Evolutionary conservation across 129 eudicot species (phyloP), one percentile per base, ranked within the genome.

Genomic region (Chrysanthemum makinoi): DNA sequence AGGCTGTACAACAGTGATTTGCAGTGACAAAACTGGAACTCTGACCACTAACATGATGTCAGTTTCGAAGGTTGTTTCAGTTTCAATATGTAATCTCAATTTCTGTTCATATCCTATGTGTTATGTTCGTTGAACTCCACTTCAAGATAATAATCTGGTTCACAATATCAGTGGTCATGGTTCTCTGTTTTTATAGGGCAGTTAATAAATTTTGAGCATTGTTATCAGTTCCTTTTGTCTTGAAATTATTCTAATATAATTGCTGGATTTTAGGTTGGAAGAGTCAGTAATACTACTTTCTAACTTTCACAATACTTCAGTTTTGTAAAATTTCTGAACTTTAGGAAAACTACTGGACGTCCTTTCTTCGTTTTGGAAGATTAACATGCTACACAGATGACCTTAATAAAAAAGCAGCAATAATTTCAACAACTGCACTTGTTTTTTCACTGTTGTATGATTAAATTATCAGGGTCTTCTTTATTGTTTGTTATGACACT

Each of bases 1-100:
- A 57, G 99, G 99, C 73, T 95, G 99, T 78, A 95, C 99, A 54
- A 95, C 99, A 43, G 99, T 95, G 62, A 95, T 95, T 43, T 95
- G 99, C 91, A 95, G 97, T 71, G 99, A 95, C 85, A 95, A 95
- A 81, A 95, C 99, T 75, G 99, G 99, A 75, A 95, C 99, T 13
- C 86, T 95, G 83, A 95, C 99, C 35, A 95, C 99, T 12, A 95
- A 90, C 65, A 95, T 95, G 99, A 95, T 95, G 99, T 87, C 99
- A 70, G 94, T 87, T 74, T 90, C 97, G 19, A 94, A 94, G 96
- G 99, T 93, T 59, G 53, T 54, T 68, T 35, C 43, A 11, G 9
- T 57, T 49, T 69, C 57, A 30, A 59, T 53, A 50, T 72, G 50
- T 43, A 44, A 48, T 55, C 52, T 53, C 54, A 68, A 12, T 46